Base-by-base conservation (phyloP, 306 rosid genomes). In the Gastrolobium villosum region DNA sequence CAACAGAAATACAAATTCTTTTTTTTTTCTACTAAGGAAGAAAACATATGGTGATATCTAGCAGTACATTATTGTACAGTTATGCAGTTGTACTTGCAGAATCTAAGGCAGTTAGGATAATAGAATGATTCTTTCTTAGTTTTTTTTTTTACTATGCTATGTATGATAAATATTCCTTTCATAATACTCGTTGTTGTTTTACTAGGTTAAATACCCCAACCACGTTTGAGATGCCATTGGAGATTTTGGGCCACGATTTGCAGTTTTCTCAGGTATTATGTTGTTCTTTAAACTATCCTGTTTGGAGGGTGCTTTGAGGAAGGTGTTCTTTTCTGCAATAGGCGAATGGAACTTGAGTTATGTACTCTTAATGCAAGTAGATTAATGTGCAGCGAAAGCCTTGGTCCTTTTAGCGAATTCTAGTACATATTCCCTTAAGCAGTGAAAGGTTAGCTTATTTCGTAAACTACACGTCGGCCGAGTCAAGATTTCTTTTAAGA, bases 151-250 rank as follows among this genome's bases (percentile, higher is more conserved):
- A 28, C 43, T 20, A 34, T 6, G 31, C 10, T 41, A 30, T 55
- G 31, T 54, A 40, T 54, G 7, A 5, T 20, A 45, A 32, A 8
- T 53, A 15, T 41, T 26, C 31, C 46, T 76, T 81, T 77, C 63
- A 20, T 40, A 4, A 36, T 62, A 35, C 39, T 46, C 26, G 15
- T 65, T 31, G 68, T 82, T 79, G n/a, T 67, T 64, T 60, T 61
- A 30, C 67, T 84, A 92, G 99, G 85, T 76, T 92, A 76, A 95
- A 95, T 76, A 74, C 97, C 75, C 98, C 99, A 2, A 89, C 85
- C 40, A 95, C 99, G 0, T 90, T 95, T 82, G 90, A 90, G 54
- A 95, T 89, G 98, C 88, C 82, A 20, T 83, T 95, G 75, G 99
- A 95, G 78, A 83, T 91, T 41, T 84, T 95, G 84, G 98, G 97